A percentile compares a stretch with the other conserved stretches of the same genome.
Evolutionary conservation across 306 rosid species (phyloP).

Genomic region (Quercus ilex): DNA sequence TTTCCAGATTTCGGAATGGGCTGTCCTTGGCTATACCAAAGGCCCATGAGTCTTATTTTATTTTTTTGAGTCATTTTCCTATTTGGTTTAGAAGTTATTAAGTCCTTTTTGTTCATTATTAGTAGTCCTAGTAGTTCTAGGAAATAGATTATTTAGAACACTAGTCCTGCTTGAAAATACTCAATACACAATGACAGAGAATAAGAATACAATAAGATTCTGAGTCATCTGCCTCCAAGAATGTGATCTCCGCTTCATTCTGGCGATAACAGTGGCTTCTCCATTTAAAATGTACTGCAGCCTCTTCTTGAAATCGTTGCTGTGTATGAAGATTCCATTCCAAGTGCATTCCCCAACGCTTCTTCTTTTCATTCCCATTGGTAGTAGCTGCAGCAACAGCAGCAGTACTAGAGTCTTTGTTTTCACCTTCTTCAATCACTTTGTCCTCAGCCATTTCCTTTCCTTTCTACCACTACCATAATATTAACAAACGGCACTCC

Average conservation of each 20-base stretch:
- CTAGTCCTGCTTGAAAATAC: too few species aligned
- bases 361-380: constrained; percentile 46
- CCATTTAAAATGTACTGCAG: constrained; percentile 77
- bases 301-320: constrained; percentile 90
- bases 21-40: too few species aligned
- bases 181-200: constrained; percentile 36
- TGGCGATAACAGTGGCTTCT: constrained; percentile 65
- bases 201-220: constrained; percentile 40
- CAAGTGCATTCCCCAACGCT: constrained; percentile 60
- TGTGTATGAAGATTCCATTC: constrained; percentile 63
- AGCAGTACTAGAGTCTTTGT: constrained; percentile 41
- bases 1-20: too few species aligned
- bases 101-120: too few species aligned
- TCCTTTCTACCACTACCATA: not conserved
- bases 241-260: constrained; percentile 61
- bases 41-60: too few species aligned
- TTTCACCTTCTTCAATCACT: constrained; percentile 54
- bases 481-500: too few species aligned
- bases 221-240: constrained; percentile 54
- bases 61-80: too few species aligned
- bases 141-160: too few species aligned
- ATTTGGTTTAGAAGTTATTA: too few species aligned
- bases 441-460: constrained; percentile 73
- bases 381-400: constrained; percentile 14
- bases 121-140: too few species aligned